Evolutionary conservation across 2,329 filamentous ascomycete species (phyloP).

Genomic region (Cadophora luteo-olivacea): DNA sequence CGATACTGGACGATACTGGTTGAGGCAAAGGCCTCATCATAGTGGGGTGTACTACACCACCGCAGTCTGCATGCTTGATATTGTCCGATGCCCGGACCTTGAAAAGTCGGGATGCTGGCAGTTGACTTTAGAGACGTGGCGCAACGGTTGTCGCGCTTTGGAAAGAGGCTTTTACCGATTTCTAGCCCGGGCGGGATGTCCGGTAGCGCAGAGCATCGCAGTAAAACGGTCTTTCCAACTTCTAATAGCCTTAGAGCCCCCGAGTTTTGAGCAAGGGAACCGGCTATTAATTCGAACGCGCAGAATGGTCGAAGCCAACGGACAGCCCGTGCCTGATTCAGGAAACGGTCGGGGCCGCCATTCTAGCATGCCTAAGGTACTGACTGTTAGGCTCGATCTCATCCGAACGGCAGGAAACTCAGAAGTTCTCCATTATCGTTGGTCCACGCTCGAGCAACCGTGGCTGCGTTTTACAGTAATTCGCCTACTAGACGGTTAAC

Average conservation of each 20-base stretch:
- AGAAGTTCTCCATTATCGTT: neutral
- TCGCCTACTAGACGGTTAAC: too few relatives aligned
- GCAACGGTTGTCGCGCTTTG: neutral
- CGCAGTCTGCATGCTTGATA: neutral
- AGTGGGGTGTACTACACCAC: neutral
- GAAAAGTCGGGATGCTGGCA: neutral
- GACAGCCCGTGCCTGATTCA: slow-evolving; percentile 1
- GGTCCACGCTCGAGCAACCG: neutral
- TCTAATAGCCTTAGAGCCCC: too few relatives aligned
- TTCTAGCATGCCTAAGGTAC: neutral
- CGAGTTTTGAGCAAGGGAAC: too few relatives aligned
- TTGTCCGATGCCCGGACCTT: neutral
- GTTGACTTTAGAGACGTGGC: neutral
- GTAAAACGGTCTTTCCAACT: neutral
- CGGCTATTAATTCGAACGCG: too few relatives aligned
- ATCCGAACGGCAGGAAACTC: neutral
- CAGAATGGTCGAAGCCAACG: neutral
- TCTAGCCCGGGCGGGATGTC: neutral
- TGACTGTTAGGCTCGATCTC: neutral
- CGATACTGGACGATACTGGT: neutral
- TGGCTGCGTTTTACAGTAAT: neutral
- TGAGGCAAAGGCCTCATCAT: neutral
- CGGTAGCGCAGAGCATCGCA: neutral
- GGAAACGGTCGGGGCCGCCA: slow-evolving; percentile 1
- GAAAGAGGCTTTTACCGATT: neutral